phyloP scores from a whole-genome alignment of 2,329 filamentous ascomycete species.

The Pseudonectria buxi region DNA sequence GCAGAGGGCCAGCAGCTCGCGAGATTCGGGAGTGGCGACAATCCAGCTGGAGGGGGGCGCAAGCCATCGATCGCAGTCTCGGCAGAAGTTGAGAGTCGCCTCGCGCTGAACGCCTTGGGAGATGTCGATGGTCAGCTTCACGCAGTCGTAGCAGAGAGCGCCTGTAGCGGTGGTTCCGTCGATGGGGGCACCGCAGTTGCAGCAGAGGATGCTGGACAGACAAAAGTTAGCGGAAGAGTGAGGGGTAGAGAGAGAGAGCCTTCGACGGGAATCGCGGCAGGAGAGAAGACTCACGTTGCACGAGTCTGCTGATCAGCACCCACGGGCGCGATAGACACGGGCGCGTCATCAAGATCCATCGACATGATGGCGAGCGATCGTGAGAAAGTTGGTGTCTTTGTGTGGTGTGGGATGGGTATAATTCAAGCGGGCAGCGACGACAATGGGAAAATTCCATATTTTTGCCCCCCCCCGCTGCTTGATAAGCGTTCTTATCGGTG shows the following conservation, averaged over 20 bases:
- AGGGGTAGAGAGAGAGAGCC: not conserved
- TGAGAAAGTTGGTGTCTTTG: conserved; percentile 6
- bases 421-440: conserved; percentile 14
- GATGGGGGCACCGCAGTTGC: conserved; percentile 93
- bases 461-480: conserved; percentile 29
- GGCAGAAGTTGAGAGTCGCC: conserved; percentile 82
- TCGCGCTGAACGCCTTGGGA: conserved; percentile 87
- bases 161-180: conserved; percentile 82
- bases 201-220: conserved; percentile 67
- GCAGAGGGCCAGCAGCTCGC: conserved; percentile 88
- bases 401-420: conserved; percentile 11
- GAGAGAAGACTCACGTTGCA: conserved; percentile 33
- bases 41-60: conserved; percentile 83
- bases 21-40: conserved; percentile 75
- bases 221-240: conserved; percentile 4
- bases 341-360: conserved; percentile 39
- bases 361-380: conserved; percentile 26
- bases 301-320: conserved; percentile 26
- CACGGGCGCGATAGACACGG: conserved; percentile 30
- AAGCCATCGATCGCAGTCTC: conserved; percentile 91
- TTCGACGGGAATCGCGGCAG: conserved; percentile 11
- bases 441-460: conserved; percentile 26
- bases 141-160: conserved; percentile 91
- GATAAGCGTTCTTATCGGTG: conserved; percentile 30
- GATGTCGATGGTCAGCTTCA: conserved; percentile 91